These are phyloP conservation scores for Dioscorea alata DNA, from an alignment of 106 monocot genomes.

Conservation along the genomic window DNA sequence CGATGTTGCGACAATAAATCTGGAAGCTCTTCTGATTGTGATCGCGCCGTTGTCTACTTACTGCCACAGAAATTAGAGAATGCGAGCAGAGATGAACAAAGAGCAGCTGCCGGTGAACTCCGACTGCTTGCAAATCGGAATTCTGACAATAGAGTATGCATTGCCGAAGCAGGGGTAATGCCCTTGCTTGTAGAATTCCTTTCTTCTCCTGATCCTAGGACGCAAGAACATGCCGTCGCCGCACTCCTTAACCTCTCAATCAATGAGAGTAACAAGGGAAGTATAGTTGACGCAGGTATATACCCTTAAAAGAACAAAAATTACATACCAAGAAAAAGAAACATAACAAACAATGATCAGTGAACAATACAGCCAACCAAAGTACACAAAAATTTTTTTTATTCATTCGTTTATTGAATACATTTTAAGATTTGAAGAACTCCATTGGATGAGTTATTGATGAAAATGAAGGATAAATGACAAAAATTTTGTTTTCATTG, in stretches of 20 bases:
- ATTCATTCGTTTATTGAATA: too few relatives aligned
- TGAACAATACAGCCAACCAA: too few relatives aligned
- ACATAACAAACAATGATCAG: too few relatives aligned
- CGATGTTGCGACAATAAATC: constrained; percentile 11
- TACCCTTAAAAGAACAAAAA: too few relatives aligned
- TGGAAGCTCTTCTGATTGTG: constrained; percentile 18
- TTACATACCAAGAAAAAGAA: too few relatives aligned
- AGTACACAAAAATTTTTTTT: too few relatives aligned
- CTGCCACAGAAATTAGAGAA: constrained; percentile 22
- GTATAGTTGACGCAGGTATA: constrained; percentile 20
- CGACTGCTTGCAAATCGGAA: constrained; percentile 49
- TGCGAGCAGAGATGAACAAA: constrained; percentile 26
- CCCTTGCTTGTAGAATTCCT: constrained; percentile 35
- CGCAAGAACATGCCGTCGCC: constrained; percentile 53
- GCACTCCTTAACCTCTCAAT: constrained; percentile 56
- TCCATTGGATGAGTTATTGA: too few relatives aligned
- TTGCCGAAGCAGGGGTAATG: constrained; percentile 45
- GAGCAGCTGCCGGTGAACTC: constrained; percentile 49
- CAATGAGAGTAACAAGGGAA: constrained; percentile 39
- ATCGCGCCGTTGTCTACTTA: constrained; percentile 8
- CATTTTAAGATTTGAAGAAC: too few relatives aligned
- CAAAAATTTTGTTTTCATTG: too few relatives aligned
- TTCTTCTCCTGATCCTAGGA: constrained; percentile 36
- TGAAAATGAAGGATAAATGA: too few relatives aligned
- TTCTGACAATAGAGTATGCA: constrained; percentile 41